phyloP scores from a whole-genome alignment of 2,329 filamentous ascomycete species.

The Pezicula neosporulosa region DNA sequence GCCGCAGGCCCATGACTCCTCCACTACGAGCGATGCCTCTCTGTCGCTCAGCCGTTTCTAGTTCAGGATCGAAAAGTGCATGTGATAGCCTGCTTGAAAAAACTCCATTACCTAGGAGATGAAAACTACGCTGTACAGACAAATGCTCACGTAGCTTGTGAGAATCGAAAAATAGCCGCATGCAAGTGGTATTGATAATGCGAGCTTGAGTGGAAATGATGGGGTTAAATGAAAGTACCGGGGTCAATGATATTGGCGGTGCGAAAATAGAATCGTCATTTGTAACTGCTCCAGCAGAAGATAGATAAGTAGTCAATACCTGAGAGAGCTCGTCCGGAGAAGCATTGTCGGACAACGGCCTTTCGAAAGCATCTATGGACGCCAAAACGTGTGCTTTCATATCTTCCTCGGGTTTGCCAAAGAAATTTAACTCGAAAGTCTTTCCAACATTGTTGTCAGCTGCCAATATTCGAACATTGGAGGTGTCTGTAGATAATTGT shows the following conservation, averaged over 20 bases:
- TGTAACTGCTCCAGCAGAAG: not conserved
- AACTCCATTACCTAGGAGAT: conserved; percentile 79
- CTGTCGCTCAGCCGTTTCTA: conserved; percentile 73
- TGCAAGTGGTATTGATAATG: conserved; percentile 72
- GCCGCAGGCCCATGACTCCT: conserved; percentile 74
- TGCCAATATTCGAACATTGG: not conserved
- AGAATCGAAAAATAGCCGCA: conserved; percentile 71
- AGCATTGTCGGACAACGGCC: conserved; percentile 26
- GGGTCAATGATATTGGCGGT: conserved; percentile 43
- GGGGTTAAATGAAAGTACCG: conserved; percentile 72
- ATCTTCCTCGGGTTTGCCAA: conserved; percentile 42
- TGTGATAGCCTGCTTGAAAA: conserved; percentile 79
- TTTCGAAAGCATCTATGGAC: conserved; percentile 46
- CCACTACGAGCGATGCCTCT: conserved; percentile 66
- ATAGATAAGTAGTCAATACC: conserved; percentile 19
- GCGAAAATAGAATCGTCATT: conserved; percentile 20
- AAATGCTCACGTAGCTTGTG: conserved; percentile 73
- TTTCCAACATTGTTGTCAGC: not conserved
- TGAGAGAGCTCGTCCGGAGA: conserved; percentile 18
- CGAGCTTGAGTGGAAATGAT: conserved; percentile 71
- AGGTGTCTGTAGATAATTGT: conserved; percentile 10
- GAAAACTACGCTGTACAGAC: conserved; percentile 71
- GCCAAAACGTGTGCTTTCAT: conserved; percentile 45
- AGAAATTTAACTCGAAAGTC: conserved; percentile 34
- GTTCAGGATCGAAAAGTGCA: conserved; percentile 79